Percentiles rank a stretch among this genome's conserved stretches.
phyloP scores from a whole-genome alignment of 75 land plant species.

The Cupressus sempervirens region DNA sequence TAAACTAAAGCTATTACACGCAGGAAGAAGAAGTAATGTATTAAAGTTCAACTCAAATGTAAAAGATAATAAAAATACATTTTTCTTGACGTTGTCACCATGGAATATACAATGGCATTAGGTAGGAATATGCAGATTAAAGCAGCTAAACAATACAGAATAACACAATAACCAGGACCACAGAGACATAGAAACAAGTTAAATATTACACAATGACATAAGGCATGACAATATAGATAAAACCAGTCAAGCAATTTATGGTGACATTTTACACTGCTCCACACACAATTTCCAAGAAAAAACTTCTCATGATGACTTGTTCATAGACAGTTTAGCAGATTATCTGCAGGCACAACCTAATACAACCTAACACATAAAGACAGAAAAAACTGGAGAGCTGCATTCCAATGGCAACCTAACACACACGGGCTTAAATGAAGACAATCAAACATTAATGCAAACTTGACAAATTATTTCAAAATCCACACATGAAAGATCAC shows the following conservation, averaged over 20 bases:
- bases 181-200: neutral
- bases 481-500: too few relatives aligned
- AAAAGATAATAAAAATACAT: neutral
- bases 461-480: neutral
- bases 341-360: neutral
- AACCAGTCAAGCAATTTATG: neutral
- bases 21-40: neutral
- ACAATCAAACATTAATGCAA: neutral
- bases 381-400: too few relatives aligned
- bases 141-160: neutral
- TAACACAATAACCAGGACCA: neutral
- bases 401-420: neutral
- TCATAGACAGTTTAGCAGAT: neutral
- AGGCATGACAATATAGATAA: neutral
- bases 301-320: neutral
- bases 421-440: too few relatives aligned
- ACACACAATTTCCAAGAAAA: neutral
- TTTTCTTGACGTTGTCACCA: neutral
- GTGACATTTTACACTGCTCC: neutral
- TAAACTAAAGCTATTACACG: neutral
- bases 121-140: neutral
- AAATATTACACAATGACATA: neutral
- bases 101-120: neutral
- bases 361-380: neutral
- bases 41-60: neutral